phyloP scores from a whole-genome alignment of 139 green algal genomes.

The Tetraselmis chui region DNA sequence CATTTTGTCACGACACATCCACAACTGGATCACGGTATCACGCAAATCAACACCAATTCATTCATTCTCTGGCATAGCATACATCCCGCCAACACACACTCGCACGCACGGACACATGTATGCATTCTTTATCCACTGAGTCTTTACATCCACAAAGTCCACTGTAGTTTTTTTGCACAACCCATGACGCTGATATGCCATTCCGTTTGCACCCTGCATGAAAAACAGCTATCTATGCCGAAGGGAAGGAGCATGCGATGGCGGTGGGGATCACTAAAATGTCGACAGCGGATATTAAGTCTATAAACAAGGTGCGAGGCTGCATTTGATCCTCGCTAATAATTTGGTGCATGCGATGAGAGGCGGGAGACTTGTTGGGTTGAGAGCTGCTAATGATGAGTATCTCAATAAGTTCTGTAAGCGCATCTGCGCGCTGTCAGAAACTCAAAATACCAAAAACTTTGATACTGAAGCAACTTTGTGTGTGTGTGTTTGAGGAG shows the following conservation, averaged over 20 bases:
- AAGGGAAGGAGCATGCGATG: constrained; percentile 86
- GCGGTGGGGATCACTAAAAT: constrained; percentile 89
- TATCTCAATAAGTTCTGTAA: not conserved
- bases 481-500: not conserved
- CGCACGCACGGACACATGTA: no score
- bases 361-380: not conserved
- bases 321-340: no score
- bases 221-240: constrained; percentile 79
- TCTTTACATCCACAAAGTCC: no score
- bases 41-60: no score
- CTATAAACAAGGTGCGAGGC: constrained; percentile 50
- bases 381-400: not conserved
- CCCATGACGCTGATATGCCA: no score
- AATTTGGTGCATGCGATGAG: not conserved
- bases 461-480: not conserved
- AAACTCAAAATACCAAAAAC: not conserved
- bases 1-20: no score
- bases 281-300: constrained; percentile 70
- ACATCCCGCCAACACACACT: no score
- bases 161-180: no score
- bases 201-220: no score
- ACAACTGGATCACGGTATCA: no score
- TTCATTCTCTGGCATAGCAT: no score
- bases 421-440: not conserved
- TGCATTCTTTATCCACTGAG: no score